Evolutionary conservation across 1,139 yeast species (phyloP).

Genomic region (Saccharomyces hybrid): DNA sequence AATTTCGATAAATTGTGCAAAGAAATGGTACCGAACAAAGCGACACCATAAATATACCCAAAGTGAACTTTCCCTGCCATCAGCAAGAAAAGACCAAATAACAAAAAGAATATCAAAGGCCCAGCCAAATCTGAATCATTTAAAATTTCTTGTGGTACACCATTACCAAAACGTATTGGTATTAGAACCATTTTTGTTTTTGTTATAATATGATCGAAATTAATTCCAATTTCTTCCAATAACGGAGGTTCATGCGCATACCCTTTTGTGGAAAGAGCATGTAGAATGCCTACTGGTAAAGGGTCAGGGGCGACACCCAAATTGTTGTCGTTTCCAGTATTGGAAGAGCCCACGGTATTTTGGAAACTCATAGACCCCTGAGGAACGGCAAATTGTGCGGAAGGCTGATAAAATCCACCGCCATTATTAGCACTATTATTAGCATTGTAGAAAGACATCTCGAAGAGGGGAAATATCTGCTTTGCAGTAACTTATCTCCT

Average conservation of each 20-base stretch:
- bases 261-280: conserved; percentile 91
- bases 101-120: conserved; percentile 78
- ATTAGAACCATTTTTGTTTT: conserved; percentile 84
- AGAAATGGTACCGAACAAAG: conserved; percentile 80
- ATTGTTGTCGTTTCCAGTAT: conserved; percentile 7
- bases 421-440: conserved; percentile 7
- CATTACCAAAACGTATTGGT: conserved; percentile 53
- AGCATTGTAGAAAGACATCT: conserved; percentile 5
- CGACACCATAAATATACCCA: conserved; percentile 95
- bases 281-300: conserved; percentile 69
- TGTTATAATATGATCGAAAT: conserved; percentile 75
- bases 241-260: conserved; percentile 92
- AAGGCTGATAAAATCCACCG: conserved; percentile 28
- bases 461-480: not conserved
- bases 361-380: conserved; percentile 31
- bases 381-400: conserved; percentile 29
- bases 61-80: conserved; percentile 93
- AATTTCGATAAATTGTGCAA: conserved; percentile 77
- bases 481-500: not conserved
- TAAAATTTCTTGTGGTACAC: conserved; percentile 52
- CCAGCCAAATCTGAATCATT: conserved; percentile 94
- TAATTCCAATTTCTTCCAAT: conserved; percentile 87
- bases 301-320: conserved; percentile 35
- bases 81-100: conserved; percentile 76
- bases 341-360: conserved; percentile 6